Evolutionary conservation across 1,284 basidiomycete genomes (phyloP), one percentile per base, ranked within the genome.

Genomic region (Phellinidium pouzarii): DNA sequence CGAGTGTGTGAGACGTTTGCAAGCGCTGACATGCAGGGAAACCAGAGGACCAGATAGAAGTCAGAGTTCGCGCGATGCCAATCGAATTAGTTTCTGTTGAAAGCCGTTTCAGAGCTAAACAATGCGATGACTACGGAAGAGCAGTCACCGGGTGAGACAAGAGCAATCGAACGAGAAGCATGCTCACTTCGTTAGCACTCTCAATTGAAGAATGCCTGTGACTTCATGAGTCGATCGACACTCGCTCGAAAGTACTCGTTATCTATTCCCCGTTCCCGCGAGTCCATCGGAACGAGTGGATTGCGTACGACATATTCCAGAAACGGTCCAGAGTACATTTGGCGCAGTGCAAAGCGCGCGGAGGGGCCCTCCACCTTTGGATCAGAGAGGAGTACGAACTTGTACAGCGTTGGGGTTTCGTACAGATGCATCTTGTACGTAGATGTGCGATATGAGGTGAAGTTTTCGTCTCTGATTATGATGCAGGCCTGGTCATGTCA

Each of bases 271-370:
- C 79, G 76, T 59, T 82, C 81, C 59, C 78, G 74, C 12, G 85
- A 89, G 65, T 94, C 87, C 81, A 94, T 87, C 43, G 75, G 74
- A 2, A 89, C 76, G 44, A 97, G 74, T 3, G 94, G 94, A 66
- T 98, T 97, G 41, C 91, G 80, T 42, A 94, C 91, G 42, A 97
- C 93, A 65, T 84, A 91, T 65, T 97, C 93, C 37, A 96, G 68
- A 72, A 97, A 98, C 0, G 94, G 91, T 1, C 94, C 93, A n/a
- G 81, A 78, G 68, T 96, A 94, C 58, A 99, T 82, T 67, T 94
- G 89, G 37, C 87, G 81, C 44, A 98, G 72, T 40, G 93, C 78
- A 60, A 87, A 87, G 27, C 91, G 87, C 41, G 95, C 75, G n/a
- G 54, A 29, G 2, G 54, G 38, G 1, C 26, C 43, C 58, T 94